phyloP scores from a whole-genome alignment of 2,329 filamentous ascomycete species.

The Scorias spongiosa region DNA sequence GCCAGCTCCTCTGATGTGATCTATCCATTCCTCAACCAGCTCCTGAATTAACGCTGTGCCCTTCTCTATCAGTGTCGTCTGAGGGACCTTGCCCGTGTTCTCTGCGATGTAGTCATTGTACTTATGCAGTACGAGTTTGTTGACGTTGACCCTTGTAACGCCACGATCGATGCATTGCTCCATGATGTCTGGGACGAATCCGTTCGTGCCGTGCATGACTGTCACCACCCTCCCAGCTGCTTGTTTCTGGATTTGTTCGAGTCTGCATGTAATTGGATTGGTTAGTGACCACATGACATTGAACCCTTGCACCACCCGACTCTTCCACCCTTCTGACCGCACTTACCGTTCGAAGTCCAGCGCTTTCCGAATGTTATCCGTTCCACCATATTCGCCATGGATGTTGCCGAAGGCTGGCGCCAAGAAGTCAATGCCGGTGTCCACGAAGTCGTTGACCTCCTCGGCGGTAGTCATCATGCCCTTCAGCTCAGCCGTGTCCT shows the following conservation, averaged over 20 bases:
- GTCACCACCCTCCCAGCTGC: constrained; percentile 35
- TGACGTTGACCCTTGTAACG: constrained; percentile 43
- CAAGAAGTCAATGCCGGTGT: constrained; percentile 57
- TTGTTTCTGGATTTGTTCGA: constrained; percentile 33
- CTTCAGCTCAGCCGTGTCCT: constrained; percentile 48
- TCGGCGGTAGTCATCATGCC: constrained; percentile 52
- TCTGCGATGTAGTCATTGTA: constrained; percentile 31
- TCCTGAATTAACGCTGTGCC: constrained; percentile 36
- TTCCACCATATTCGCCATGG: constrained; percentile 60
- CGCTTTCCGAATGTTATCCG: constrained; percentile 34
- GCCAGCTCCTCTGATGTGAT: constrained; percentile 29
- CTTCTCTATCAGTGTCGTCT: constrained; percentile 40
- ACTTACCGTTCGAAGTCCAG: constrained; percentile 41
- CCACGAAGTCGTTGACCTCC: constrained; percentile 55
- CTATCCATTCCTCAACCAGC: constrained; percentile 41
- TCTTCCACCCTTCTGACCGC: no score
- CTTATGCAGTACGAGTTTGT: constrained; percentile 40
- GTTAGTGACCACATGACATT: not conserved
- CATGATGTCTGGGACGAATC: constrained; percentile 40
- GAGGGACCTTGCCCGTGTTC: constrained; percentile 34
- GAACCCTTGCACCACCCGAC: no score
- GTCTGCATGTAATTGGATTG: constrained; percentile 6
- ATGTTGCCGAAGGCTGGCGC: constrained; percentile 66
- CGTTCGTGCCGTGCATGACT: constrained; percentile 44
- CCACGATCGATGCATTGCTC: constrained; percentile 39